Conservation (phyloP, 1,284 basidiomycete species). For the Coniferiporia sulphurascens region DNA sequence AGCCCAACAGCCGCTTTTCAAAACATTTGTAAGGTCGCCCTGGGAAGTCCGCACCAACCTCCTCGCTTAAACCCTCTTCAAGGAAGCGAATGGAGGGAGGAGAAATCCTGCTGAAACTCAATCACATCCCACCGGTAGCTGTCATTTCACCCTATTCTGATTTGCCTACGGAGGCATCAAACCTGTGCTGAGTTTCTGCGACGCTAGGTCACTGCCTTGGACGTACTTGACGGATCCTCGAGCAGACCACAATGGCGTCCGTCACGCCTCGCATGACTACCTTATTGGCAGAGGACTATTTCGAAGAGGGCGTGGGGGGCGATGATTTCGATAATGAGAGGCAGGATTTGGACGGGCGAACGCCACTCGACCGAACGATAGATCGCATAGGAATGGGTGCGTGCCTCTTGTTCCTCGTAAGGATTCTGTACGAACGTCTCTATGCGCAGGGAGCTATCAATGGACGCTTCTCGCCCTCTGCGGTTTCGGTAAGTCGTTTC, state of each 20-base stretch:
- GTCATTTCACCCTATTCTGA: neutral
- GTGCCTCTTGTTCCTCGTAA: constrained; percentile 15
- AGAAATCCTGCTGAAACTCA: neutral
- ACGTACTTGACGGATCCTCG: neutral
- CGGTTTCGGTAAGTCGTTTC: constrained; percentile 66
- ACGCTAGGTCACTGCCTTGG: no score
- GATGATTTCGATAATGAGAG: constrained; percentile 34
- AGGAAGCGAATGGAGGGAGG: neutral
- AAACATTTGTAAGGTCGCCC: no score
- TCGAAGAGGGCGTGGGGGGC: constrained; percentile 34
- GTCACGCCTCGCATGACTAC: constrained; percentile 43
- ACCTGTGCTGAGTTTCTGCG: no score
- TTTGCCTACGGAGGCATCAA: no score
- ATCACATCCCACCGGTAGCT: neutral
- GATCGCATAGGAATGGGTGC: constrained; percentile 86
- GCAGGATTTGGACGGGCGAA: constrained; percentile 46
- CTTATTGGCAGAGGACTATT: constrained; percentile 37
- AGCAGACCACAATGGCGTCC: constrained; percentile 28
- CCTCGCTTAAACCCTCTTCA: neutral
- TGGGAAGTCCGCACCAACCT: neutral
- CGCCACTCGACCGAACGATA: constrained; percentile 80
- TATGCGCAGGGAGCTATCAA: constrained; percentile 59
- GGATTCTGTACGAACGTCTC: constrained; percentile 16
- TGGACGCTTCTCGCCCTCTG: constrained; percentile 79
- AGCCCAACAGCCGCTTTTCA: no score